Percentiles rank a stretch among this genome's conserved stretches.
Evolutionary conservation across 345 rosid species (phyloP).

Genomic region (Gossypium ekmanianum): DNA sequence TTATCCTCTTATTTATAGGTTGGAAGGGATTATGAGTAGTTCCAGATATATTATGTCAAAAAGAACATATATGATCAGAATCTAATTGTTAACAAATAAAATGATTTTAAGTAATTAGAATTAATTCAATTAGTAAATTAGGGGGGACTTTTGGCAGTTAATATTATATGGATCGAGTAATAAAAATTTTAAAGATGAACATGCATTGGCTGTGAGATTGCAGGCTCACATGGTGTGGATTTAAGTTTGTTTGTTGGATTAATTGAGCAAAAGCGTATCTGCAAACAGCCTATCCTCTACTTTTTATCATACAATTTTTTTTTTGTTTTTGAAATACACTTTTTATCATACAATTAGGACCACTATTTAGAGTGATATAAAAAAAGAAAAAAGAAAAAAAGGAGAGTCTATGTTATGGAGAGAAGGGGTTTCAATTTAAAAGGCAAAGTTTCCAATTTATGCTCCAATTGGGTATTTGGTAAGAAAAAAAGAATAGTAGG

Average conservation of each 20-base stretch:
- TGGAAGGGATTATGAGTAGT: accelerated
- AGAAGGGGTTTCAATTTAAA: not conserved
- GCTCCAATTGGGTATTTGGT: not conserved
- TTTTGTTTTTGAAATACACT: not conserved
- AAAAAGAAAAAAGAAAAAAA: accelerated
- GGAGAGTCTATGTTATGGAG: not conserved
- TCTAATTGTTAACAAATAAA: no score
- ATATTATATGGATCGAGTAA: not conserved
- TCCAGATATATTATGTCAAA: no score
- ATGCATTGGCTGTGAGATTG: not conserved
- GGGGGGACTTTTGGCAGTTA: not conserved
- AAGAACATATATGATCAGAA: no score
- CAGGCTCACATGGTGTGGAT: not conserved
- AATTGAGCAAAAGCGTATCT: not conserved
- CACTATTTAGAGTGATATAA: not conserved
- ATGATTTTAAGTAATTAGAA: no score
- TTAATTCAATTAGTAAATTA: no score
- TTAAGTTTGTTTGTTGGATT: not conserved
- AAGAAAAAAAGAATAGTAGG: not conserved
- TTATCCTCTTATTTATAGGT: no score
- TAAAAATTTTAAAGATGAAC: not conserved
- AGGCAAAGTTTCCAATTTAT: not conserved
- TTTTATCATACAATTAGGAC: not conserved
- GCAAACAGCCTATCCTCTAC: not conserved
- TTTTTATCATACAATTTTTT: not conserved